A percentile compares a stretch with the other conserved stretches of the same genome.
Conservation (phyloP, 2,329 filamentous ascomycete genomes). For the Colletotrichum lupini region DNA sequence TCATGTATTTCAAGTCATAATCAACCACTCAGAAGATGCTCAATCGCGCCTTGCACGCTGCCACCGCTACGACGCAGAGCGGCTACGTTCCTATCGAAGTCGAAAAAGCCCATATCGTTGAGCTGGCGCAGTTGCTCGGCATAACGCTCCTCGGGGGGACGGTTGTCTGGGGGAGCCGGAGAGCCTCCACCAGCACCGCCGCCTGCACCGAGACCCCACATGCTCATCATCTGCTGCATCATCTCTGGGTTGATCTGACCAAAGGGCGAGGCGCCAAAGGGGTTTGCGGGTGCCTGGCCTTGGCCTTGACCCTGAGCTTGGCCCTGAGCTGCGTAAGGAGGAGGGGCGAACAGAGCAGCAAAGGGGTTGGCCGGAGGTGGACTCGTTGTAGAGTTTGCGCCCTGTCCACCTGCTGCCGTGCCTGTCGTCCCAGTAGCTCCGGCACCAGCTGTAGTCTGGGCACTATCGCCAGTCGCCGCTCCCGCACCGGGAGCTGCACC, state of each 20-base stretch:
- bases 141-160: constrained; percentile 94
- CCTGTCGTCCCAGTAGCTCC: constrained; percentile 36
- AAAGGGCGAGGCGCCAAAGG: constrained; percentile 55
- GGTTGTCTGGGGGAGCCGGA: constrained; percentile 76
- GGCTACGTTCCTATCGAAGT: constrained; percentile 93
- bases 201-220: constrained; percentile 56
- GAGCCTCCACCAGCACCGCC: constrained; percentile 46
- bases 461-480: constrained; percentile 33
- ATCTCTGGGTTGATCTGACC: constrained; percentile 61
- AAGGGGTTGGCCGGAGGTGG: constrained; percentile 72
- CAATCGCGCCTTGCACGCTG: constrained; percentile 91
- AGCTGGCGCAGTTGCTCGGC: constrained; percentile 90
- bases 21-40: constrained; percentile 69
- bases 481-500: constrained; percentile 12
- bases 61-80: constrained; percentile 90
- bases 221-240: constrained; percentile 65
- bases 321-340: constrained; percentile 47
- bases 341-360: constrained; percentile 67
- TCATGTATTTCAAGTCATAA: constrained; percentile 9
- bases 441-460: constrained; percentile 28
- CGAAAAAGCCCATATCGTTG: constrained; percentile 99
- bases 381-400: constrained; percentile 41
- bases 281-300: constrained; percentile 45
- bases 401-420: constrained; percentile 37
- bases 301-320: constrained; percentile 43